phyloP scores from a whole-genome alignment of 371 early-diverging fungal genomes.

The Mucor velutinosus region DNA sequence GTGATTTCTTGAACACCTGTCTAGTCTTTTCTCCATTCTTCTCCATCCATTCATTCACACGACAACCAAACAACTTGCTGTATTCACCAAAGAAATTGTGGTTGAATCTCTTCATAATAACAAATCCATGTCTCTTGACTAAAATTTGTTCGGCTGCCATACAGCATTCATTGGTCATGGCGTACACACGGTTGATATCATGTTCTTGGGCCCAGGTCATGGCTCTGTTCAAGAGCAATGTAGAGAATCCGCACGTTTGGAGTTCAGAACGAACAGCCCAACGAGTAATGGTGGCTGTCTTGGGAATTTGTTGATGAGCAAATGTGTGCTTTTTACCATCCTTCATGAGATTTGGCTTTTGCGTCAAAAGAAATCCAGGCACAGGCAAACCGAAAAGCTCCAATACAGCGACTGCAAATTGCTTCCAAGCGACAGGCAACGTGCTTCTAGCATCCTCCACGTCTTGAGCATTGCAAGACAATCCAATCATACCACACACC shows the following conservation, averaged over 20 bases:
- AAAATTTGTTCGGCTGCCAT: slow-evolving; percentile 44
- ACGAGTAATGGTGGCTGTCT: slow-evolving; percentile 43
- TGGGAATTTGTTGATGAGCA: slow-evolving; percentile 30
- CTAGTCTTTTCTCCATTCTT: slow-evolving; percentile 24
- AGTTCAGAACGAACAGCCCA: slow-evolving; percentile 34
- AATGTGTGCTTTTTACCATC: slow-evolving; percentile 7
- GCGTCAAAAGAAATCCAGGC: neutral
- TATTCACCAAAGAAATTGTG: slow-evolving; percentile 38
- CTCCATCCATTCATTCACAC: slow-evolving; percentile 26
- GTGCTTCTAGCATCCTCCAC: slow-evolving; percentile 26
- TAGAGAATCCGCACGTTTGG: slow-evolving; percentile 46
- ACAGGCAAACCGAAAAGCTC: slow-evolving; percentile 20
- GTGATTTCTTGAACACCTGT: slow-evolving; percentile 14
- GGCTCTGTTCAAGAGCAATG: slow-evolving; percentile 41
- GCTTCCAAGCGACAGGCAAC: slow-evolving; percentile 26
- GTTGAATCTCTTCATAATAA: slow-evolving; percentile 23
- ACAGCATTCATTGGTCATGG: slow-evolving; percentile 34
- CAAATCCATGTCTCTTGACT: slow-evolving; percentile 42
- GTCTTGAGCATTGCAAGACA: slow-evolving; percentile 29
- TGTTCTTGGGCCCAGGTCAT: slow-evolving; percentile 42
- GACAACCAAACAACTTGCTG: slow-evolving; percentile 17
- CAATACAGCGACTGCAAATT: slow-evolving; percentile 12
- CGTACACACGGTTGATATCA: slow-evolving; percentile 40
- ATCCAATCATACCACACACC: slow-evolving; percentile 42
- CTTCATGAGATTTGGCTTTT: neutral